Base-by-base conservation (phyloP, 306 rosid species). In the Prunus davidiana region DNA sequence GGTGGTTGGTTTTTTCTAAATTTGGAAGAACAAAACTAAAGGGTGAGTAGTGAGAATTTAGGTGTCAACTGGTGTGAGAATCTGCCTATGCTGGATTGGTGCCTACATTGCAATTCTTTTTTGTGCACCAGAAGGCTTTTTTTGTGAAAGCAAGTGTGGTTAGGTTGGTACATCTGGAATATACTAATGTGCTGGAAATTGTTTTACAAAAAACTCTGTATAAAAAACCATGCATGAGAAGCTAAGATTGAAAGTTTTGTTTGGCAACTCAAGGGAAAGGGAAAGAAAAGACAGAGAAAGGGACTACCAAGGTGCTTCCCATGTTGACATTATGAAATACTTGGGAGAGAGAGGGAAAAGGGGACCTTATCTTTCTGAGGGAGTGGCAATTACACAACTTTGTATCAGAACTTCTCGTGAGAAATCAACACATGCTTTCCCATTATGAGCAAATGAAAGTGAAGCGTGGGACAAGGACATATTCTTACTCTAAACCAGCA, bases 301-400 rank as follows among this genome's bases (percentile, higher is more conserved):
- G n/a, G 51, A 73, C 73, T 47, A 12, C 12, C 12, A 64, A 62
- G 6, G 24, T 51, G 65, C 43, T 70, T 70, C 51, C 65, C 51
- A 75, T 30, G 49, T 64, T 28, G 49, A 52, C 54, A 45, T 54
- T 30, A 28, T 25, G 65, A 66, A 70, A 58, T 5, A 46, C 56
- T 12, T 12, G 2, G 7, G 22, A 57, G 41, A 24, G 66, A 78
- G 30, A 51, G 18, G 45, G 22, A 22, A 28, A 46, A 3, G 82
- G 79, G 85, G 61, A 57, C 80, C 80, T 51, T 55, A 63, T 54
- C 77, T 74, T 82, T 69, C 64, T 24, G 5, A 55, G 55, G 45
- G 49, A 43, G 43, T 78, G 82, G 69, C 34, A 77, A 38, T 54
- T 41, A n/a, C 61, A 65, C 24, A 64, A 24, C 46, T 50, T 12